These are phyloP conservation scores for Neltuma alba DNA, from an alignment of 306 rosid species.

Conservation along the genomic window DNA sequence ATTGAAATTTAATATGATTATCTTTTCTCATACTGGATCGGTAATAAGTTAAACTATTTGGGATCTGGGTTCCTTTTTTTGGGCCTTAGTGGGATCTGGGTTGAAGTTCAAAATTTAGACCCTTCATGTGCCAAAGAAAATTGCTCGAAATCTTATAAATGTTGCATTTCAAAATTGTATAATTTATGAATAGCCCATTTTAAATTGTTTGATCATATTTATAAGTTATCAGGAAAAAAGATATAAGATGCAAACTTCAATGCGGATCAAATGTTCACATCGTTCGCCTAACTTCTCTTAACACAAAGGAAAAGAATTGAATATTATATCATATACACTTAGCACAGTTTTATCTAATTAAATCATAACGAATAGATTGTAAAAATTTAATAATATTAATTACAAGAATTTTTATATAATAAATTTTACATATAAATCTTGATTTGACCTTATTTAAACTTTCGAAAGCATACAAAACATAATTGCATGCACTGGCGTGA, in stretches of 20 bases:
- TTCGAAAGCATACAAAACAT: neutral
- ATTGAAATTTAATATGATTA: neutral
- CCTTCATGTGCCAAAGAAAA: neutral
- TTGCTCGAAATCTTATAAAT: neutral
- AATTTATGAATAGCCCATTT: no score
- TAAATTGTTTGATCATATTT: no score
- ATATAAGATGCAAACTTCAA: neutral
- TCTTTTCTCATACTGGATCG: neutral
- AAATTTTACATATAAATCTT: no score
- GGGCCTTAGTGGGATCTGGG: no score
- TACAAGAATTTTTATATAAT: no score
- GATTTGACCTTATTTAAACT: neutral
- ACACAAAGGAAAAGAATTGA: neutral
- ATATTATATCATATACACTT: no score
- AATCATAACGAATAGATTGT: no score
- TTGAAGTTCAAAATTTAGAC: no score
- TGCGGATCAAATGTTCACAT: neutral
- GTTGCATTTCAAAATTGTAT: neutral
- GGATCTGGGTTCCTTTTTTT: no score
- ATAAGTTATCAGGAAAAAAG: neutral
- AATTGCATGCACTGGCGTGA: neutral
- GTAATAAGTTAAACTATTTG: no score
- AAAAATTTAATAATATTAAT: no score
- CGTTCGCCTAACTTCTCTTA: neutral
- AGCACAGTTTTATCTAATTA: no score